A percentile compares a stretch with the other conserved stretches of the same genome.
phyloP scores from a whole-genome alignment of 177 flowering plant species.

The Vitis hybrid region DNA sequence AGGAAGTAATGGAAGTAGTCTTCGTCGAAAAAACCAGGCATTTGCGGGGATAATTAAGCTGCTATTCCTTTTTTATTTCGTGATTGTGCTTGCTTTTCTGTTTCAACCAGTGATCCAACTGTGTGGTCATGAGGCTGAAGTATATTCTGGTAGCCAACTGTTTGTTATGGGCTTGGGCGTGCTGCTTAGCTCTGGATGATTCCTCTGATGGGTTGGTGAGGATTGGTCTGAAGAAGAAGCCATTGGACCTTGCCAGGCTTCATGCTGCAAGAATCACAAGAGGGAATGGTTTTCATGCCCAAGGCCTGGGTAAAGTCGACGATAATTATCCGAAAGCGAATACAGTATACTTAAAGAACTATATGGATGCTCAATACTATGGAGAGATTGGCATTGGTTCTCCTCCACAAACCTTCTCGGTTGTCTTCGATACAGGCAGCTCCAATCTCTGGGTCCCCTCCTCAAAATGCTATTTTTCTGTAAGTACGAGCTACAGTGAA shows the following conservation, averaged over 20 bases:
- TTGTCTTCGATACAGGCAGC: conserved; percentile 42
- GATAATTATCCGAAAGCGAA: conserved; percentile 1
- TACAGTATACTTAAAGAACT: conserved; percentile 30
- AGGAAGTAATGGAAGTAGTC: too few species aligned
- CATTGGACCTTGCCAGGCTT: conserved; percentile 15
- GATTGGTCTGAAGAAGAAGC: conserved; percentile 30
- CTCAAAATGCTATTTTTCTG: conserved; percentile 38
- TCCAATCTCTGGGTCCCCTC: conserved; percentile 54
- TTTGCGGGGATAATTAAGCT: too few species aligned
- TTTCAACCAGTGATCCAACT: not conserved
- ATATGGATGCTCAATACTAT: conserved; percentile 36
- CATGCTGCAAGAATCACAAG: conserved; percentile 21
- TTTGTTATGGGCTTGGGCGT: conserved; percentile 12
- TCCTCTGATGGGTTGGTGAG: conserved; percentile 30
- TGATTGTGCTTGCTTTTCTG: too few species aligned
- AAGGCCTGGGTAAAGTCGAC: not conserved
- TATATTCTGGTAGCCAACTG: conserved; percentile 10
- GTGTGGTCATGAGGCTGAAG: conserved; percentile 8
- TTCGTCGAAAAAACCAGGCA: too few species aligned
- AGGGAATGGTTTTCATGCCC: not conserved
- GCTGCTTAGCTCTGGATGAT: conserved; percentile 6
- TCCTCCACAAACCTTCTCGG: conserved; percentile 34
- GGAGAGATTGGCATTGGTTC: conserved; percentile 44
- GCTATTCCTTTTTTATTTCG: too few species aligned
- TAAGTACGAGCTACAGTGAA: conserved; percentile 15